phyloP scores from a whole-genome alignment of 2,329 filamentous ascomycete species.

The Plectosphaerella sp. region DNA sequence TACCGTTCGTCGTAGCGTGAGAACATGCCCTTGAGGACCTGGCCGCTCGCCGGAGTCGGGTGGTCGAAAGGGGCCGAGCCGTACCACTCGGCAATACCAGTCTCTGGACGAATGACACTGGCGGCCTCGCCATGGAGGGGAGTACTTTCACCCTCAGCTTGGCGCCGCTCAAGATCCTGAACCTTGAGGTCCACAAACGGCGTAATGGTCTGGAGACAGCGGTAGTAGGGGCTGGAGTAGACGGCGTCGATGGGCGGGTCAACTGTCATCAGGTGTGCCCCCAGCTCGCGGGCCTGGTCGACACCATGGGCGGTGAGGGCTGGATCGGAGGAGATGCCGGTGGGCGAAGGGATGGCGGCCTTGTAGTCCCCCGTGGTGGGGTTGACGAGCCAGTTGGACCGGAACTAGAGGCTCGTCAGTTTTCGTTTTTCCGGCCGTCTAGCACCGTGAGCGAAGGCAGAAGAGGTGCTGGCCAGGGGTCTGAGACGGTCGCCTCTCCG shows the following conservation, averaged over 20 bases:
- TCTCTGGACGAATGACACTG: constrained; percentile 48
- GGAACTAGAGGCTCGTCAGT: constrained; percentile 57
- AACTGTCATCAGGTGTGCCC: constrained; percentile 54
- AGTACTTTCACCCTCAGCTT: background rate
- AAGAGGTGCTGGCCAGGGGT: too few species aligned
- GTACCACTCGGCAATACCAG: constrained; percentile 80
- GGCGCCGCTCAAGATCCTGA: background rate
- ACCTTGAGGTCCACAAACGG: constrained; percentile 55
- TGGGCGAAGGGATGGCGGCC: constrained; percentile 71
- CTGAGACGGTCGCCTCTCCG: background rate
- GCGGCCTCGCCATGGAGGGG: constrained; percentile 2
- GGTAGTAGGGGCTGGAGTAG: constrained; percentile 83
- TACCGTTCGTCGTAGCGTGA: constrained; percentile 56
- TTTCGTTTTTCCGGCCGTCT: background rate
- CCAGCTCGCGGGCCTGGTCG: constrained; percentile 76
- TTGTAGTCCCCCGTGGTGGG: constrained; percentile 74
- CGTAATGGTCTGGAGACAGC: constrained; percentile 78
- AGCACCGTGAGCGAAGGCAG: background rate
- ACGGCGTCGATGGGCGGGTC: constrained; percentile 68
- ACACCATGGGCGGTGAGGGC: constrained; percentile 84
- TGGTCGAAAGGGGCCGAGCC: constrained; percentile 82
- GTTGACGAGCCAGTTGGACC: constrained; percentile 85
- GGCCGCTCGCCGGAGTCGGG: constrained; percentile 66
- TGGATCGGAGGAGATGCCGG: constrained; percentile 82
- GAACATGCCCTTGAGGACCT: constrained; percentile 63